A percentile compares a stretch with the other conserved stretches of the same genome.
These are phyloP conservation scores for Cymodocea nodosa DNA, from an alignment of 116 monocot genomes.

Conservation along the genomic window DNA sequence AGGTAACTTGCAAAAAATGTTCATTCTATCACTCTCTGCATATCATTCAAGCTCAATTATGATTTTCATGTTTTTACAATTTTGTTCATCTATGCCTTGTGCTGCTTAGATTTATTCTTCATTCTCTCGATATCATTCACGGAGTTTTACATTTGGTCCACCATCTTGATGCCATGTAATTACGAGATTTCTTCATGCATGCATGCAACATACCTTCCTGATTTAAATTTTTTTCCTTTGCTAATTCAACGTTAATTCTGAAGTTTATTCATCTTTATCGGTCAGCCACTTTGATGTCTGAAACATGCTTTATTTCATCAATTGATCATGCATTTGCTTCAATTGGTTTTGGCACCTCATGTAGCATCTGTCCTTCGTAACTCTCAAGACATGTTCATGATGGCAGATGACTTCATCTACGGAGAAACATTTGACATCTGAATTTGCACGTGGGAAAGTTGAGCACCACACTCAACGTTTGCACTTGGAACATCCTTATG, in stretches of 20 bases:
- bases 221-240: too few relatives aligned
- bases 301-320: not conserved
- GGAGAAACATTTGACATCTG: not conserved
- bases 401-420: constrained; percentile 10
- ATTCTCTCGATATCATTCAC: not conserved
- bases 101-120: too few relatives aligned
- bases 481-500: constrained; percentile 34
- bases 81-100: not conserved
- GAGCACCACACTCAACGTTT: constrained; percentile 28
- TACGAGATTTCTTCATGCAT: too few relatives aligned
- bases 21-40: not conserved
- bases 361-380: not conserved
- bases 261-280: too few relatives aligned
- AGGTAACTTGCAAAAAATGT: not conserved
- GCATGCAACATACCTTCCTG: too few relatives aligned
- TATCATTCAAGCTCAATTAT: not conserved
- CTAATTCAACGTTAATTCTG: too few relatives aligned
- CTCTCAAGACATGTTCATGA: not conserved
- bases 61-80: not conserved
- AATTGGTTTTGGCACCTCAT: too few relatives aligned
- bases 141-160: not conserved
- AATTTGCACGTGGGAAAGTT: constrained; percentile 1
- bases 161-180: too few relatives aligned
- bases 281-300: too few relatives aligned
- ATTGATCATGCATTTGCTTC: not conserved